Evolutionary conservation across 306 rosid genomes (phyloP).

Genomic region (Spatholobus suberectus): DNA sequence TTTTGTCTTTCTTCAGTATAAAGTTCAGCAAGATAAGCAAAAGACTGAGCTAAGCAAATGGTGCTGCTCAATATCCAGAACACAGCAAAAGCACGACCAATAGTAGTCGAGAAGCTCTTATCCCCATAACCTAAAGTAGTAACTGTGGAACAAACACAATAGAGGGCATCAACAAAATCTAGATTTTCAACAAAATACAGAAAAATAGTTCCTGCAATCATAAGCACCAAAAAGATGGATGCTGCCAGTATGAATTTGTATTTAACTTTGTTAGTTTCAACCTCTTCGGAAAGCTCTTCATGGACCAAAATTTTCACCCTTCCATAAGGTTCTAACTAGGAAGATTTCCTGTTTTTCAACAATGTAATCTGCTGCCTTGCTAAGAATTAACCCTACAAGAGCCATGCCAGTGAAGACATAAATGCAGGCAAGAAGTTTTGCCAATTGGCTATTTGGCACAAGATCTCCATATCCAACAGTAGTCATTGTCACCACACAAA

Average conservation of each 20-base stretch:
- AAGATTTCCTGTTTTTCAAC: slow-evolving; percentile 80
- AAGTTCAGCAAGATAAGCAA: slow-evolving; percentile 75
- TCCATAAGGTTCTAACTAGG: slow-evolving; percentile 56
- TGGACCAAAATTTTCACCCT: slow-evolving; percentile 41
- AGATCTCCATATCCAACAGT: slow-evolving; percentile 94
- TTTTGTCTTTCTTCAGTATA: slow-evolving; percentile 73
- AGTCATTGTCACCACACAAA: slow-evolving; percentile 91
- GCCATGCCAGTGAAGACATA: slow-evolving; percentile 83
- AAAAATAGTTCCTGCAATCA: slow-evolving; percentile 61
- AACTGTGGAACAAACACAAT: slow-evolving; percentile 83
- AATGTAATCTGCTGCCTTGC: slow-evolving; percentile 80
- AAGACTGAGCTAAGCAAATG: slow-evolving; percentile 76
- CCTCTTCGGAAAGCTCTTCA: slow-evolving; percentile 57
- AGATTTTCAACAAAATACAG: slow-evolving; percentile 60
- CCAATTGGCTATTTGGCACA: slow-evolving; percentile 64
- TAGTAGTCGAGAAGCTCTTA: slow-evolving; percentile 69
- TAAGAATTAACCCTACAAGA: slow-evolving; percentile 68
- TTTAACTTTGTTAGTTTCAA: slow-evolving; percentile 52
- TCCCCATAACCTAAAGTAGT: slow-evolving; percentile 93
- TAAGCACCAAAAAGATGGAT: slow-evolving; percentile 49
- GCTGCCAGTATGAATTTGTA: slow-evolving; percentile 63
- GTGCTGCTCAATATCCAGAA: slow-evolving; percentile 87
- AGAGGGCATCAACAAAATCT: slow-evolving; percentile 67
- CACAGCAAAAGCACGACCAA: slow-evolving; percentile 76
- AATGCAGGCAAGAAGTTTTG: slow-evolving; percentile 77